These are phyloP conservation scores for Hapsidospora chrysogenum DNA, from an alignment of 495 filamentous ascomycete genomes.

Conservation along the genomic window DNA sequence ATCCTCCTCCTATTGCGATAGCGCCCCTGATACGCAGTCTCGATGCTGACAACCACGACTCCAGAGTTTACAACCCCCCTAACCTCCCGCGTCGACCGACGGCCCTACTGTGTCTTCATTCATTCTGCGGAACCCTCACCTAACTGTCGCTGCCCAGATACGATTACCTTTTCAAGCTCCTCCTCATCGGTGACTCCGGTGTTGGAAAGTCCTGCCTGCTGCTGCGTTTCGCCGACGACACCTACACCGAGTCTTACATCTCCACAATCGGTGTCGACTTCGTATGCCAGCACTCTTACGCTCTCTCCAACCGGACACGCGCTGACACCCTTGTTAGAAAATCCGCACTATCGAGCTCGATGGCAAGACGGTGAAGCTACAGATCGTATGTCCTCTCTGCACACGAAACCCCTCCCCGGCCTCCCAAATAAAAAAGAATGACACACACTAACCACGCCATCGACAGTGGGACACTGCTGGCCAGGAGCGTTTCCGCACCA, in stretches of 20 bases:
- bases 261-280: constrained; percentile 99
- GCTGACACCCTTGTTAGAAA: constrained; percentile 48
- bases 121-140: constrained; percentile 1
- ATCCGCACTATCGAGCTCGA: constrained; percentile 98
- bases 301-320: neutral
- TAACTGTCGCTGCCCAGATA: too few relatives aligned
- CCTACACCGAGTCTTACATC: constrained; percentile 99
- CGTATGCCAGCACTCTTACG: constrained; percentile 35
- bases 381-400: constrained; percentile 58
- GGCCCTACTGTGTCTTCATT: too few relatives aligned
- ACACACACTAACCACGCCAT: too few relatives aligned
- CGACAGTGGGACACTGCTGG: constrained; percentile 94
- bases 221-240: constrained; percentile 95
- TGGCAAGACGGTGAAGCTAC: constrained; percentile 98
- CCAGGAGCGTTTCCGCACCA: constrained; percentile 98
- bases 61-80: too few relatives aligned
- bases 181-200: constrained; percentile 98
- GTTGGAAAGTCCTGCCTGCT: constrained; percentile 99
- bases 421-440: neutral
- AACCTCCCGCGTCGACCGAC: too few relatives aligned
- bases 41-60: too few relatives aligned
- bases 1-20: constrained; percentile 5
- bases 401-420: neutral
- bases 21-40: constrained; percentile 4
- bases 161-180: constrained; percentile 99